These are phyloP conservation scores for Albifimbria verrucaria DNA, from an alignment of 2,329 filamentous ascomycete genomes.

Conservation along the genomic window DNA sequence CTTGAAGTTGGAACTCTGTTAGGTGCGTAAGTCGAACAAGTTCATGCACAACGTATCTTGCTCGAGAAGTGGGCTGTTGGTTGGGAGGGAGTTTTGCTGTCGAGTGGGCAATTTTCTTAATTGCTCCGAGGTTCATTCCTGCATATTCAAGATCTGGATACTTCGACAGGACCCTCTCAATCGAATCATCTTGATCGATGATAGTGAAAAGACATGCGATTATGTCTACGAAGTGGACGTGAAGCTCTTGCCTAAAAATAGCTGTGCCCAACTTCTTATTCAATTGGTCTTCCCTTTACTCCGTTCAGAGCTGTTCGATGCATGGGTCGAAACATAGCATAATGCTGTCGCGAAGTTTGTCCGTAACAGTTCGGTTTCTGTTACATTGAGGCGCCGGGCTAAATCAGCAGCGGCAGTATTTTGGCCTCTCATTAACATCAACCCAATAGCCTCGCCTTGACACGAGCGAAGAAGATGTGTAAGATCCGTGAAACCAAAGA, in stretches of 20 bases:
- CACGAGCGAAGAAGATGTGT: slow-evolving; percentile 66
- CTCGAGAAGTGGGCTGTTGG: slow-evolving; percentile 84
- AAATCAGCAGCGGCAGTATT: slow-evolving; percentile 61
- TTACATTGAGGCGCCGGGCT: slow-evolving; percentile 51
- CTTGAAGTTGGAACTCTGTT: slow-evolving; percentile 59
- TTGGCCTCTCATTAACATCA: slow-evolving; percentile 79
- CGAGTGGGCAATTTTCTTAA: slow-evolving; percentile 67
- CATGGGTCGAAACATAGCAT: slow-evolving; percentile 77
- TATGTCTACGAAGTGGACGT: slow-evolving; percentile 71
- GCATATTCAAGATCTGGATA: slow-evolving; percentile 58
- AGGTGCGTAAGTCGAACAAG: slow-evolving; percentile 75
- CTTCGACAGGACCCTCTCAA: slow-evolving; percentile 65
- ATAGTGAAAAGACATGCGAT: slow-evolving; percentile 72
- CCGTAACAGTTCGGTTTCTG: slow-evolving; percentile 57
- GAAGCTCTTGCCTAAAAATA: slow-evolving; percentile 59
- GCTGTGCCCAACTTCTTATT: slow-evolving; percentile 67
- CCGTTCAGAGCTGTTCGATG: slow-evolving; percentile 21
- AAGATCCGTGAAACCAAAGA: slow-evolving; percentile 75
- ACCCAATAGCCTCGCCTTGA: slow-evolving; percentile 73
- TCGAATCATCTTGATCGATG: slow-evolving; percentile 72
- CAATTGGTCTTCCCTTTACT: slow-evolving; percentile 60
- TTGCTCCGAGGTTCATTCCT: slow-evolving; percentile 61
- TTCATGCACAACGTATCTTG: slow-evolving; percentile 71
- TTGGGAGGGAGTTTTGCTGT: slow-evolving; percentile 64
- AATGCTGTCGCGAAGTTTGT: slow-evolving; percentile 73